Evolutionary conservation across 2,329 filamentous ascomycete genomes (phyloP).

Genomic region (Scedosporium dehoogii): DNA sequence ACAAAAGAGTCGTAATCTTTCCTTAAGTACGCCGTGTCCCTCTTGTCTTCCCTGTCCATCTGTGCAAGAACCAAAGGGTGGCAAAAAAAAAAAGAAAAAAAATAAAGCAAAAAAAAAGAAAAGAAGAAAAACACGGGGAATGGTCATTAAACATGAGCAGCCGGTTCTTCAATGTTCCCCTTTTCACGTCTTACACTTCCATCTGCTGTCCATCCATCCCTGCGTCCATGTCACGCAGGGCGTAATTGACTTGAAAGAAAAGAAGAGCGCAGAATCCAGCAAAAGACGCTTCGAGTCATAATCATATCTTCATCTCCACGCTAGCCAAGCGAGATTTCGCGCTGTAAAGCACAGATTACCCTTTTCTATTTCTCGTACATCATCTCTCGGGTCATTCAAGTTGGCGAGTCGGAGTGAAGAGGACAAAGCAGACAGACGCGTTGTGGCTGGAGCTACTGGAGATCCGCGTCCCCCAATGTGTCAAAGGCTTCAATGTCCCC

Average conservation of each 20-base stretch:
- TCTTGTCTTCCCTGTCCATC: background rate
- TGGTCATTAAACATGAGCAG: background rate
- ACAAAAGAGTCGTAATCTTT: background rate
- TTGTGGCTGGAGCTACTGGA: background rate
- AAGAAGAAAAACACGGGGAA: background rate
- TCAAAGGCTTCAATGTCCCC: constrained; percentile 38
- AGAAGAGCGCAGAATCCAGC: background rate
- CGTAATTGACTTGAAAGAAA: background rate
- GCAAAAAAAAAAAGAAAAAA: background rate
- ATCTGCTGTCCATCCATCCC: no score
- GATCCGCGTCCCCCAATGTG: background rate
- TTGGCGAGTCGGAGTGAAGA: background rate
- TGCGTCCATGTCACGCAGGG: background rate
- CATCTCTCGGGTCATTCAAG: no score
- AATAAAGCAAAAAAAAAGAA: background rate
- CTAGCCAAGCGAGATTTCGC: no score
- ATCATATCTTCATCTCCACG: background rate
- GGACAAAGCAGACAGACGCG: no score
- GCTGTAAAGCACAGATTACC: no score
- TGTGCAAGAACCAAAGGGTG: background rate
- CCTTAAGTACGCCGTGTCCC: background rate
- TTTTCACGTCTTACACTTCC: no score
- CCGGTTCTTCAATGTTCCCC: background rate
- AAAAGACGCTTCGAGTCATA: background rate
- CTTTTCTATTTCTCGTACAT: no score